Evolutionary conservation across 169 alveolate species (phyloP).

Genomic region (Plasmodium ovale): DNA sequence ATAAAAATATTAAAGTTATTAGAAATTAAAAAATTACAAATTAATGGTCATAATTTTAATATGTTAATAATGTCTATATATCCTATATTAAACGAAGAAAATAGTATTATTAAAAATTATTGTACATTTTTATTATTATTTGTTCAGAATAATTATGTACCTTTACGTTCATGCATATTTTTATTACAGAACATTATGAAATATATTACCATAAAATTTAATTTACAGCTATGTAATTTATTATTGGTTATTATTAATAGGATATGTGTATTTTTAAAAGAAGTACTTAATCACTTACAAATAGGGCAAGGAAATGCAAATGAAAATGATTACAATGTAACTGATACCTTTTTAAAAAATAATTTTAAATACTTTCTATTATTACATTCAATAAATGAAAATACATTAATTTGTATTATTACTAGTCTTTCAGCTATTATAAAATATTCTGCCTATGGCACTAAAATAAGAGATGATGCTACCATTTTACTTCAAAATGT

Average conservation of each 20-base stretch:
- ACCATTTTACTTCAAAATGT: not conserved
- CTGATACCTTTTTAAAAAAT: not conserved
- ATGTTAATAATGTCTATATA: constrained; percentile 24
- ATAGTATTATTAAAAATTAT: constrained; percentile 20
- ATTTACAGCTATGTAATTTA: not conserved
- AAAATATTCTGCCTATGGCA: constrained; percentile 42
- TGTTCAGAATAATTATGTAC: constrained; percentile 40
- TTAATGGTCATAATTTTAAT: constrained; percentile 59
- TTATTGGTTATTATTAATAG: constrained; percentile 34
- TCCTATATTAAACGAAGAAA: constrained; percentile 56
- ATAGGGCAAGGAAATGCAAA: not conserved
- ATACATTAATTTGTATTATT: constrained; percentile 49
- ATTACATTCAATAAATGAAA: constrained; percentile 69
- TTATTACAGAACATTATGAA: constrained; percentile 55
- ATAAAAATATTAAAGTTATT: constrained; percentile 13
- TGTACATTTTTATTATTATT: constrained; percentile 18
- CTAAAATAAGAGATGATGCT: constrained; percentile 29
- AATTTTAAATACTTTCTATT: constrained; percentile 15
- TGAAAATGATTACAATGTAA: not conserved
- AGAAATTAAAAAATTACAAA: constrained; percentile 5
- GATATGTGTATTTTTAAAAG: constrained; percentile 16
- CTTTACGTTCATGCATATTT: constrained; percentile 70
- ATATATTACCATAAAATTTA: constrained; percentile 13
- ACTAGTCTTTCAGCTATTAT: constrained; percentile 48
- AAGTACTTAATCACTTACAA: not conserved